Conservation (phyloP, 2,329 filamentous ascomycete genomes). For the Neophaeococcomyces mojaviensis region DNA sequence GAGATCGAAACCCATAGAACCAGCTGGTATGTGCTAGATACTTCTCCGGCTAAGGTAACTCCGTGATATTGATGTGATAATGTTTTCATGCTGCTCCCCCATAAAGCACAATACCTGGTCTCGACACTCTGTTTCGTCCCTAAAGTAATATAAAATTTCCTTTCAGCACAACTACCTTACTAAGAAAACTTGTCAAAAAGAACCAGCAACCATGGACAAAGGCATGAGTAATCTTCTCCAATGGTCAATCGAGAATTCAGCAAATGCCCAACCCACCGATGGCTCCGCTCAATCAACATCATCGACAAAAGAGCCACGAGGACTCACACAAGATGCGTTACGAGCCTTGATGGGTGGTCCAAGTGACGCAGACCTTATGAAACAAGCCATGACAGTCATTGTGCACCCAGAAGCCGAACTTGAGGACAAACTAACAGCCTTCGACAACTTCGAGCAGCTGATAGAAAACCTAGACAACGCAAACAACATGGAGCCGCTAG, state of each 20-base stretch:
- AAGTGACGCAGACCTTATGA: slow-evolving; percentile 89
- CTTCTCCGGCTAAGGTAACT: slow-evolving; percentile 10
- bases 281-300: slow-evolving; percentile 10
- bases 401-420: slow-evolving; percentile 57
- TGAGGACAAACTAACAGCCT: slow-evolving; percentile 72
- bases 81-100: too few relatives aligned
- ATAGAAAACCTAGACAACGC: slow-evolving; percentile 93
- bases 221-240: slow-evolving; percentile 69
- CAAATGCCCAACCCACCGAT: slow-evolving; percentile 20
- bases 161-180: too few relatives aligned
- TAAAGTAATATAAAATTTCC: too few relatives aligned
- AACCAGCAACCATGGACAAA: slow-evolving; percentile 41
- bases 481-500: slow-evolving; percentile 76
- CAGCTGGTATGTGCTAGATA: slow-evolving; percentile 14
- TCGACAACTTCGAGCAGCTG: slow-evolving; percentile 91
- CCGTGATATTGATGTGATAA: too few relatives aligned
- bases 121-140: too few relatives aligned
- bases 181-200: neutral
- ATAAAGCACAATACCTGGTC: too few relatives aligned
- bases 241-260: slow-evolving; percentile 64
- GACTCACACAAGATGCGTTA: slow-evolving; percentile 63
- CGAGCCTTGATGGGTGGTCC: slow-evolving; percentile 72
- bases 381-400: slow-evolving; percentile 70
- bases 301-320: slow-evolving; percentile 28
- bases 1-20: slow-evolving; percentile 14